phyloP scores from a whole-genome alignment of 2,329 filamentous ascomycete genomes.

The Ophiostoma australiae region DNA sequence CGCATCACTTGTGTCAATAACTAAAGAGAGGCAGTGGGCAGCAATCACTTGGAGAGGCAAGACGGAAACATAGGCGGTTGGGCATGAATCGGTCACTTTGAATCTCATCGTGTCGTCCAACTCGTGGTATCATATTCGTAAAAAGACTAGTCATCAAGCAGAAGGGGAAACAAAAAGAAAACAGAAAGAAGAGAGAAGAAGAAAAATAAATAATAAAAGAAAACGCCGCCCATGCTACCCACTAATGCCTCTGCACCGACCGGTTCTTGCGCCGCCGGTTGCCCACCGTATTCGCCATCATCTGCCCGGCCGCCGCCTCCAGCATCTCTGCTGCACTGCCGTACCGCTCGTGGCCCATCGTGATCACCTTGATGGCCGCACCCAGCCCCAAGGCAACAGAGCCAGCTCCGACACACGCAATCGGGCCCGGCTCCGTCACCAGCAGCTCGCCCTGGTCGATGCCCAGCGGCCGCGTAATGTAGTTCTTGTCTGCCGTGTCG shows the following conservation, averaged over 20 bases:
- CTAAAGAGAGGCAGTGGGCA: background rate
- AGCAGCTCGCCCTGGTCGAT: constrained; percentile 39
- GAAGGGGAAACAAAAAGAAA: background rate
- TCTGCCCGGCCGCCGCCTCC: constrained; percentile 31
- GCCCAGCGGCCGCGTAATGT: constrained; percentile 40
- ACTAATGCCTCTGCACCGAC: constrained; percentile 10
- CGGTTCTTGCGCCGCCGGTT: constrained; percentile 36
- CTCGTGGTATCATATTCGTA: constrained; percentile 3
- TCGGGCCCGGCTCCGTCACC: constrained; percentile 61
- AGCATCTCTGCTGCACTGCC: constrained; percentile 40
- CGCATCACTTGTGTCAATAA: background rate
- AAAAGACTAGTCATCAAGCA: background rate
- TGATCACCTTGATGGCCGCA: constrained; percentile 67
- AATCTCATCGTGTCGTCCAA: background rate
- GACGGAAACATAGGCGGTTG: background rate
- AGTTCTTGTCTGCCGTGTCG: constrained; percentile 18
- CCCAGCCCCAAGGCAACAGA: constrained; percentile 68
- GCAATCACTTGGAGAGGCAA: background rate
- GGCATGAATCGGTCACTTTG: background rate
- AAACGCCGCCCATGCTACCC: constrained; percentile 13
- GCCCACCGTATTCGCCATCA: constrained; percentile 32
- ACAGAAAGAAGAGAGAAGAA: background rate
- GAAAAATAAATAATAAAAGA: background rate
- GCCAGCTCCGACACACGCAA: constrained; percentile 56
- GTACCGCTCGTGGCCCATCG: constrained; percentile 61